phyloP scores from a whole-genome alignment of 805 yeast genomes.

The Saccharomycopsis sp. region DNA sequence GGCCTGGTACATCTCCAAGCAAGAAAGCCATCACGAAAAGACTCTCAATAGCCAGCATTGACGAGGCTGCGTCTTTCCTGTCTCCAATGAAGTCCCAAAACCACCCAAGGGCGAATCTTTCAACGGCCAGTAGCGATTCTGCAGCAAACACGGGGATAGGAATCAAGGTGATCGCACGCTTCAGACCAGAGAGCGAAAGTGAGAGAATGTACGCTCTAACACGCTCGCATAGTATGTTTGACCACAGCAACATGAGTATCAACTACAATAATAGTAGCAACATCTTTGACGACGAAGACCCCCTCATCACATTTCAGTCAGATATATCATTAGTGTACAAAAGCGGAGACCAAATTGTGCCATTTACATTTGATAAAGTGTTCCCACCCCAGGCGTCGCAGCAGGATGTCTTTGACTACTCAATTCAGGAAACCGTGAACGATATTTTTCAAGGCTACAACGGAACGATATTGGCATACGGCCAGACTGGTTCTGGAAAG shows the following conservation, averaged over 20 bases:
- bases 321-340: slow-evolving; percentile 26
- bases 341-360: slow-evolving; percentile 20
- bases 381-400: slow-evolving; percentile 50
- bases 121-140: not conserved
- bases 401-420: slow-evolving; percentile 48
- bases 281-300: not conserved
- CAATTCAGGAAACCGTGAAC: slow-evolving; percentile 55
- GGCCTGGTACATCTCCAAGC: not conserved
- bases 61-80: slow-evolving; percentile 6
- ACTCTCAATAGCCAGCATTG: not conserved
- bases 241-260: not conserved
- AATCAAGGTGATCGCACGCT: slow-evolving; percentile 65
- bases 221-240: not conserved
- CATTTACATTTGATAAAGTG: slow-evolving; percentile 59
- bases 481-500: slow-evolving; percentile 76
- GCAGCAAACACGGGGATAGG: slow-evolving; percentile 24
- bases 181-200: slow-evolving; percentile 47
- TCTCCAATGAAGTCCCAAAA: slow-evolving; percentile 11
- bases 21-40: not conserved
- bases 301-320: slow-evolving; percentile 23
- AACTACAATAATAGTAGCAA: not conserved
- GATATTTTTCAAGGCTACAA: slow-evolving; percentile 72
- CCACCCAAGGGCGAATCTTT: not conserved
- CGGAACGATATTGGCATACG: slow-evolving; percentile 72
- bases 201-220: slow-evolving; percentile 25